Evolutionary conservation across 2,329 filamentous ascomycete species (phyloP).

Genomic region (Aspergillus versicolor): DNA sequence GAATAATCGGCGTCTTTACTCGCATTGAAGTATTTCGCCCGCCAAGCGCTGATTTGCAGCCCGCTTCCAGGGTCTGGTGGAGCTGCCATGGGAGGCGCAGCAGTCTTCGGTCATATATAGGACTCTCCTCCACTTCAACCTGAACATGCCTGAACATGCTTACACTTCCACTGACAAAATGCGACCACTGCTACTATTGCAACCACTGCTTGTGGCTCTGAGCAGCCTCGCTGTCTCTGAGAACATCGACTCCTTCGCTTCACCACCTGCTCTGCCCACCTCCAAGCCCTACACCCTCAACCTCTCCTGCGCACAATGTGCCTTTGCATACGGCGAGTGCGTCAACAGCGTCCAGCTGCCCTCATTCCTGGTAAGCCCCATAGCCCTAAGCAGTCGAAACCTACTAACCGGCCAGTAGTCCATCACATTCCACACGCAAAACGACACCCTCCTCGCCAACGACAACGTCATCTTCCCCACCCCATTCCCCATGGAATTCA

Average conservation of each 20-base stretch:
- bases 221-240: slow-evolving; percentile 10
- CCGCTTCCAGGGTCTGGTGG: no score
- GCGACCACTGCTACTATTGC: no score
- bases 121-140: no score
- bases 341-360: slow-evolving; percentile 4
- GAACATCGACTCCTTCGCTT: not conserved
- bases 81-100: no score
- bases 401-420: slow-evolving; percentile 18
- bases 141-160: no score
- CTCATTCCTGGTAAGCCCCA: slow-evolving; percentile 15
- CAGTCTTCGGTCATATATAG: no score
- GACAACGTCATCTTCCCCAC: slow-evolving; percentile 29
- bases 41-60: no score
- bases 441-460: slow-evolving; percentile 31
- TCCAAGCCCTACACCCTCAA: slow-evolving; percentile 13
- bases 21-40: no score
- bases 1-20: no score
- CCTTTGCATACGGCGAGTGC: slow-evolving; percentile 19
- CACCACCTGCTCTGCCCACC: not conserved
- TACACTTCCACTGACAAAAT: no score
- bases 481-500: slow-evolving; percentile 25
- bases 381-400: no score
- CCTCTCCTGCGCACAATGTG: slow-evolving; percentile 16
- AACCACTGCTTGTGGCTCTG: no score
- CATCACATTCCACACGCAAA: slow-evolving; percentile 26